Percentiles rank a stretch among this genome's conserved stretches.
Conservation (phyloP, 2,329 filamentous ascomycete species). For the Hypoxylon sp. region DNA sequence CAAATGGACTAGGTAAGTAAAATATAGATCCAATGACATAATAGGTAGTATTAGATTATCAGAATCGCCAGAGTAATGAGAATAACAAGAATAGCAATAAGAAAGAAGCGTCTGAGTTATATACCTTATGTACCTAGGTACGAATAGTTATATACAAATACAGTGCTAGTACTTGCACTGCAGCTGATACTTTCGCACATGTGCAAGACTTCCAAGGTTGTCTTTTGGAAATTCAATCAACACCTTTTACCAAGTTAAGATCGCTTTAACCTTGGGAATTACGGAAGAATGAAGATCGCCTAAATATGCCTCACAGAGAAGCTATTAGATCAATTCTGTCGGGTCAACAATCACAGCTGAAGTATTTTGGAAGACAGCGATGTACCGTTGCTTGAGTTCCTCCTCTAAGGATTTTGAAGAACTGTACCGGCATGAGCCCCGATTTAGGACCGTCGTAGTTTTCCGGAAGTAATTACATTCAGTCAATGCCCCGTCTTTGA, state of each 20-base stretch:
- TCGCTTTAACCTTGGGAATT: neutral
- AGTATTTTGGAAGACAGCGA: neutral
- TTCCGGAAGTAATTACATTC: neutral
- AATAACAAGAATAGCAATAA: no score
- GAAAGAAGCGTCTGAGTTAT: no score
- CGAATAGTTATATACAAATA: no score
- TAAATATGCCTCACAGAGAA: neutral
- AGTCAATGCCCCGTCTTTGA: neutral
- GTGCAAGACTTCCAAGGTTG: no score
- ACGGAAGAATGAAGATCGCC: neutral
- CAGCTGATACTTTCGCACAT: neutral
- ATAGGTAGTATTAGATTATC: no score
- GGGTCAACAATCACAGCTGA: neutral
- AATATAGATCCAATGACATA: no score
- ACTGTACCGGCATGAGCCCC: neutral
- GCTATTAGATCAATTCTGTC: no score
- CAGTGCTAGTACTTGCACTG: no score
- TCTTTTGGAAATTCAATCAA: neutral
- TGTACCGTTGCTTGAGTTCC: neutral
- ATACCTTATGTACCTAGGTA: no score
- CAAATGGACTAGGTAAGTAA: no score
- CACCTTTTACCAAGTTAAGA: neutral
- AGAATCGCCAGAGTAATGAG: no score
- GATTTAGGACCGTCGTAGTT: no score
- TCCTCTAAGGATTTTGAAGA: neutral